Percentiles rank a stretch among this genome's conserved stretches.
Evolutionary conservation across 2,329 filamentous ascomycete genomes (phyloP).

Genomic region (Colletotrichum camelliae): DNA sequence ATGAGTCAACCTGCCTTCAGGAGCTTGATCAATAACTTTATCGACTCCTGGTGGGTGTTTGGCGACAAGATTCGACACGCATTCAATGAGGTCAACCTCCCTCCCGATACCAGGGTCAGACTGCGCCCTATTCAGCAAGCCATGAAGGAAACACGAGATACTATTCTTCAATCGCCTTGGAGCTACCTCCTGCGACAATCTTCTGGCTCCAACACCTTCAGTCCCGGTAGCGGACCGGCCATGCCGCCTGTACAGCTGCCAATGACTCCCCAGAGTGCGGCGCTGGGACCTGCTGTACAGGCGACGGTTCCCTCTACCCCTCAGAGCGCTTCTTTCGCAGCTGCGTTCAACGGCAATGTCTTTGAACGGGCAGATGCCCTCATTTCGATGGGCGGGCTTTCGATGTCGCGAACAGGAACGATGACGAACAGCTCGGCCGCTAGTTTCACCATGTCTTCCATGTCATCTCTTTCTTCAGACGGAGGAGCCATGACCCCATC

Average conservation of each 20-base stretch:
- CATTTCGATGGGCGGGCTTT: conserved; percentile 62
- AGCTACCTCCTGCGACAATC: conserved; percentile 45
- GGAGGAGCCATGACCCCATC: conserved; percentile 37
- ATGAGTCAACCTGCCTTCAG: conserved; percentile 68
- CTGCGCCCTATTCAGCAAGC: conserved; percentile 83
- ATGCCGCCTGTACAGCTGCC: conserved; percentile 58
- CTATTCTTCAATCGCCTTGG: conserved; percentile 70
- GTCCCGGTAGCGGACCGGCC: conserved; percentile 27
- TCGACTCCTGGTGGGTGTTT: conserved; percentile 73
- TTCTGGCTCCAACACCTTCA: conserved; percentile 17
- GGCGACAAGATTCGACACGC: conserved; percentile 63
- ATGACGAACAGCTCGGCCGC: conserved; percentile 41
- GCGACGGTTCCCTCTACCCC: conserved; percentile 83
- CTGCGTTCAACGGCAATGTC: conserved; percentile 61
- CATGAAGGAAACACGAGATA: conserved; percentile 78
- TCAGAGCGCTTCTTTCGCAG: conserved; percentile 60
- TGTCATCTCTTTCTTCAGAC: conserved; percentile 47
- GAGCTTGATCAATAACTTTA: conserved; percentile 77
- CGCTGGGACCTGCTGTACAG: conserved; percentile 87
- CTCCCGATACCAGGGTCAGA: conserved; percentile 72
- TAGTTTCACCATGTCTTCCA: conserved; percentile 31
- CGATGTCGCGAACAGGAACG: conserved; percentile 58
- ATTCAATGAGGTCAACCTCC: conserved; percentile 57
- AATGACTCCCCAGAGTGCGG: conserved; percentile 88
- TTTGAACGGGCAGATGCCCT: conserved; percentile 65